These are phyloP conservation scores for Leishmania gerbilli DNA, from an alignment of 208 protist species.

Conservation along the genomic window DNA sequence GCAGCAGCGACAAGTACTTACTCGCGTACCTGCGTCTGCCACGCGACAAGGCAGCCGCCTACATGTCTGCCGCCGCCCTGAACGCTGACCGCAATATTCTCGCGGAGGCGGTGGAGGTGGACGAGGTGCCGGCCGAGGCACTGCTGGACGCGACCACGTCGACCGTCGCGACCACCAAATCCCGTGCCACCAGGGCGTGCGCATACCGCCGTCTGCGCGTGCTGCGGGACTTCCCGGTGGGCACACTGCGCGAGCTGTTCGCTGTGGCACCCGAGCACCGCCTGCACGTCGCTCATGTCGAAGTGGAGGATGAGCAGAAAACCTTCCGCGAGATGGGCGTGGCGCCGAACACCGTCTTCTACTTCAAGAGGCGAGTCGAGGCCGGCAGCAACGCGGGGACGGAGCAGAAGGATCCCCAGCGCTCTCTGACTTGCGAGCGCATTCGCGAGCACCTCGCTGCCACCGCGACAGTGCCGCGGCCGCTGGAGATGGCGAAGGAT, in stretches of 20 bases:
- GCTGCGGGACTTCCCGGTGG: slow-evolving; percentile 45
- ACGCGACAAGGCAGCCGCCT: slow-evolving; percentile 15
- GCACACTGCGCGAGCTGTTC: slow-evolving; percentile 67
- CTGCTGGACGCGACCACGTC: slow-evolving; percentile 23
- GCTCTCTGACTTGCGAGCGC: slow-evolving; percentile 20
- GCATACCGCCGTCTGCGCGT: slow-evolving; percentile 54
- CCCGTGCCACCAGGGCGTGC: slow-evolving; percentile 13
- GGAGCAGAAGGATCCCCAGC: not conserved
- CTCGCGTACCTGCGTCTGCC: slow-evolving; percentile 30
- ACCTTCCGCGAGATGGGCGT: slow-evolving; percentile 24
- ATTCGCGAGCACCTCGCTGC: slow-evolving; percentile 22
- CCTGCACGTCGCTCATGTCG: slow-evolving; percentile 37
- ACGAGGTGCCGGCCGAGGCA: slow-evolving; percentile 17
- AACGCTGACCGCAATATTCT: slow-evolving; percentile 18
- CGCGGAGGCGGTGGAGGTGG: slow-evolving; percentile 12
- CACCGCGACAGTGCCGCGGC: not conserved
- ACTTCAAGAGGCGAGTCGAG: slow-evolving; percentile 21
- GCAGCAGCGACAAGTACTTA: slow-evolving; percentile 11
- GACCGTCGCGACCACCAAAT: slow-evolving; percentile 19
- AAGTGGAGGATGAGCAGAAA: slow-evolving; percentile 27
- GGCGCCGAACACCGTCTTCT: slow-evolving; percentile 32
- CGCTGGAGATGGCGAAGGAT: not conserved
- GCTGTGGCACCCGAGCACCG: slow-evolving; percentile 21
- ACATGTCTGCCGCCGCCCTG: slow-evolving; percentile 20
- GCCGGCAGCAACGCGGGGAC: not conserved